These are phyloP conservation scores for Gossypium raimondii DNA, from an alignment of 345 rosid genomes.

Conservation along the genomic window DNA sequence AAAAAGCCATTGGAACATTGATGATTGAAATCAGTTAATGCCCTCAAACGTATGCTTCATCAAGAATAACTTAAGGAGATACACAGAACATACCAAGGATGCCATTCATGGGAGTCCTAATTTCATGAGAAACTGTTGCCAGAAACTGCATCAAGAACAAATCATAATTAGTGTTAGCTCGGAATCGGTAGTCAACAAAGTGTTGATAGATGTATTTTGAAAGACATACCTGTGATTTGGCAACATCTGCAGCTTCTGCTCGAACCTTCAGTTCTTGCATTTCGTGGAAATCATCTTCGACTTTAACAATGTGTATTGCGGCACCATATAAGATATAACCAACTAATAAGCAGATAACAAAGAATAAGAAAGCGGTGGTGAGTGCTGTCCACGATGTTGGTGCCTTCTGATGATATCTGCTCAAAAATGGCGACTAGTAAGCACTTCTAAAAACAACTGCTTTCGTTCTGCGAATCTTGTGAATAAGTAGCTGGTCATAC, in stretches of 20 bases:
- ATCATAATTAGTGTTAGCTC: conserved; percentile 1
- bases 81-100: conserved; percentile 62
- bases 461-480: conserved; percentile 1
- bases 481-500: conserved; percentile 10
- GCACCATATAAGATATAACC: conserved; percentile 87
- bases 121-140: conserved; percentile 98
- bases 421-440: conserved; percentile 12
- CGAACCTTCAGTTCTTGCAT: conserved; percentile 77
- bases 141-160: conserved; percentile 58
- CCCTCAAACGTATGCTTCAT: neutral
- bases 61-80: neutral
- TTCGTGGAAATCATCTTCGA: conserved; percentile 78
- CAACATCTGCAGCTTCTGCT: conserved; percentile 99
- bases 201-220: neutral
- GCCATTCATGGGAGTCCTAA: conserved; percentile 99
- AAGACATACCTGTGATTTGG: conserved; percentile 73
- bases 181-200: neutral
- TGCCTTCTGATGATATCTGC: conserved; percentile 87
- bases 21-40: neutral
- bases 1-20: neutral
- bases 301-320: conserved; percentile 72
- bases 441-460: conserved; percentile 1
- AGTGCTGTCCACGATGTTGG: conserved; percentile 65
- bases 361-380: conserved; percentile 59
- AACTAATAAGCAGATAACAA: conserved; percentile 62